Percentiles rank a stretch among this genome's conserved stretches.
Evolutionary conservation across 2,329 filamentous ascomycete genomes (phyloP).

Genomic region (Fusarium armeniacum): DNA sequence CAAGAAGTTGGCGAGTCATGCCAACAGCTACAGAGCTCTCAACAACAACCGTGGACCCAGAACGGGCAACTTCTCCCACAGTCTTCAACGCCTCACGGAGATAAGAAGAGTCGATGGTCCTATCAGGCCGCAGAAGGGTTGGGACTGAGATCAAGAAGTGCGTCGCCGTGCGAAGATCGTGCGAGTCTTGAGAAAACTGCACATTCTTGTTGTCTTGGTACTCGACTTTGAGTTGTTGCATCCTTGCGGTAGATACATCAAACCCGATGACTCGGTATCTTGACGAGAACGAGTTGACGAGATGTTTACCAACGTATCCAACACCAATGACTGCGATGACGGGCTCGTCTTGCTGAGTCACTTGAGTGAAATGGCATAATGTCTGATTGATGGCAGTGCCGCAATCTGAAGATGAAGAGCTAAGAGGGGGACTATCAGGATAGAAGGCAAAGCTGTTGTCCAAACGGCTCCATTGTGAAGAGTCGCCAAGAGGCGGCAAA

Average conservation of each 20-base stretch:
- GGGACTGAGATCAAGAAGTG: constrained; percentile 68
- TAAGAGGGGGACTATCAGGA: constrained; percentile 32
- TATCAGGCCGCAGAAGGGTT: constrained; percentile 62
- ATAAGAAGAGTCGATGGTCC: constrained; percentile 62
- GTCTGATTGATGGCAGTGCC: neutral
- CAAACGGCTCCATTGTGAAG: constrained; percentile 18
- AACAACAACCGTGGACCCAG: constrained; percentile 63
- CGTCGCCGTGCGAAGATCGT: constrained; percentile 57
- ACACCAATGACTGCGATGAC: constrained; percentile 64
- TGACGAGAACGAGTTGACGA: constrained; percentile 59
- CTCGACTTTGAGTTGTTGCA: constrained; percentile 52
- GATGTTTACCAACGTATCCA: constrained; percentile 66
- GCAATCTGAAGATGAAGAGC: constrained; percentile 14
- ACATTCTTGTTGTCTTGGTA: constrained; percentile 31
- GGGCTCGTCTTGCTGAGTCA: constrained; percentile 43
- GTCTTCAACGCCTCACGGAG: constrained; percentile 60
- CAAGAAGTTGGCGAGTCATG: constrained; percentile 65
- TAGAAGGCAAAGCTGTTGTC: constrained; percentile 23
- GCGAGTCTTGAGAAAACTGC: constrained; percentile 54
- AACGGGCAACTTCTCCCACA: constrained; percentile 57
- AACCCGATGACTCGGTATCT: constrained; percentile 62
- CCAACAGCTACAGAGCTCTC: constrained; percentile 67
- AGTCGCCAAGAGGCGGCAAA: constrained; percentile 9
- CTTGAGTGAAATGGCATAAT: neutral
- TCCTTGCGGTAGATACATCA: constrained; percentile 58